A percentile compares a stretch with the other conserved stretches of the same genome.
These are phyloP conservation scores for Nissolia schottii DNA, from an alignment of 306 rosid genomes.

Conservation along the genomic window DNA sequence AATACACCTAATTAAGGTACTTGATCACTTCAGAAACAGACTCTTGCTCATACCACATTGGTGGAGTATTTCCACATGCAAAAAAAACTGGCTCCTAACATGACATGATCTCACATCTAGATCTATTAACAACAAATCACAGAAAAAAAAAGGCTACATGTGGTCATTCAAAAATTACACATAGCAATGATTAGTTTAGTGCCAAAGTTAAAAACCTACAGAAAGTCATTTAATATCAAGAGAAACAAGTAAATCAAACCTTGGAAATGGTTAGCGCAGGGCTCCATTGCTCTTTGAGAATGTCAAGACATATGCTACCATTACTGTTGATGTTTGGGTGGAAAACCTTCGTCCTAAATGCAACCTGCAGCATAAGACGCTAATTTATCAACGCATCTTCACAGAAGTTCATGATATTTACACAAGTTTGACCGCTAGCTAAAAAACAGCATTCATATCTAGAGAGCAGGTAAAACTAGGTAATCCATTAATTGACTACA, in stretches of 20 bases:
- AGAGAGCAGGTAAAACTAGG: background rate
- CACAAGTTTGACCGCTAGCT: background rate
- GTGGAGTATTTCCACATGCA: background rate
- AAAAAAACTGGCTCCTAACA: background rate
- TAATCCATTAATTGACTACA: background rate
- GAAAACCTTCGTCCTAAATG: constrained; percentile 91
- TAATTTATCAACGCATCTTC: background rate
- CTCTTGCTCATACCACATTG: too few relatives aligned
- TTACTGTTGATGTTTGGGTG: constrained; percentile 90
- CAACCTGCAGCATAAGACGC: constrained; percentile 51
- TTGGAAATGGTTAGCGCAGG: constrained; percentile 83
- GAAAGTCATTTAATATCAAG: background rate
- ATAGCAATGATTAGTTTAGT: background rate
- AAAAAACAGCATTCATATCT: background rate
- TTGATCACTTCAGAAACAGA: too few relatives aligned
- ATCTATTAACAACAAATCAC: background rate
- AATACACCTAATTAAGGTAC: too few relatives aligned
- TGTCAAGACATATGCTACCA: constrained; percentile 87
- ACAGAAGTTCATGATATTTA: background rate
- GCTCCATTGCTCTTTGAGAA: constrained; percentile 92
- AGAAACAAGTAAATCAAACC: constrained; percentile 36
- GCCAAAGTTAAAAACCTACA: background rate
- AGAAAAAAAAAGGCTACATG: background rate
- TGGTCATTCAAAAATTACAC: background rate
- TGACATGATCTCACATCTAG: background rate